Base-by-base conservation (phyloP, 768 basidiomycete species). In the Butyriboletus loyo region DNA sequence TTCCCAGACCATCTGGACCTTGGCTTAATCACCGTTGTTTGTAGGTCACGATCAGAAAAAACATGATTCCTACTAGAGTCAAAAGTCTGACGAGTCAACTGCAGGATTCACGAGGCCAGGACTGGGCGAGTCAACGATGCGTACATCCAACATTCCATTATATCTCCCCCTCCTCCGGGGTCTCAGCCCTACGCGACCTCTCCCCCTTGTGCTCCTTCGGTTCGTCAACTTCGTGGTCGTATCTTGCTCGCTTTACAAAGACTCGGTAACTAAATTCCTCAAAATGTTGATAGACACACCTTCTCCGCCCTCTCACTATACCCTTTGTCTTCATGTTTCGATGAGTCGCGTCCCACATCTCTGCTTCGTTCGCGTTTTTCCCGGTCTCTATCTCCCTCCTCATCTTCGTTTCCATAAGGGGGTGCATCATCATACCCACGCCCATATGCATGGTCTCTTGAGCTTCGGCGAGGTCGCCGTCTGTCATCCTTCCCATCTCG, bases 131-230 rank as follows among this genome's bases (percentile, higher is more conserved):
- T 42, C 27, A 38, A 50, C 31, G 19, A 41, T 49, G 53, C 53
- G 52, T 54, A 61, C 58, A 13, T 49, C 41, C 34, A 43, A 40
- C 34, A 35, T 41, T 28, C n/a, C 43, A 56, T 78, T 61, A 92
- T 61, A 93, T 93, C 66, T 92, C 90, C 24, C 90, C 90, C 67
- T 93, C 90, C 73, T 93, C 91, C 3, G 90, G 91, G 39, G 85
- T 89, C 65, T 92, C 90, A 35, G 76, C 88, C 43, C 87, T 64
- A 25, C 55, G 77, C 14, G 71, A 72, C 51, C 65, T 65, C 35
- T 71, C 61, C 13, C 72, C 72, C 25, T 63, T 70, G 54, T 72
- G 77, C 39, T 76, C 76, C 56, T 73, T 78, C 21, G 73, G 64
- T 14, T 78, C 77, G 66, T 43, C 75, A 66, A 21, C 68, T 67